Conservation (phyloP, 345 rosid genomes). For the Eucalyptus sp. region DNA sequence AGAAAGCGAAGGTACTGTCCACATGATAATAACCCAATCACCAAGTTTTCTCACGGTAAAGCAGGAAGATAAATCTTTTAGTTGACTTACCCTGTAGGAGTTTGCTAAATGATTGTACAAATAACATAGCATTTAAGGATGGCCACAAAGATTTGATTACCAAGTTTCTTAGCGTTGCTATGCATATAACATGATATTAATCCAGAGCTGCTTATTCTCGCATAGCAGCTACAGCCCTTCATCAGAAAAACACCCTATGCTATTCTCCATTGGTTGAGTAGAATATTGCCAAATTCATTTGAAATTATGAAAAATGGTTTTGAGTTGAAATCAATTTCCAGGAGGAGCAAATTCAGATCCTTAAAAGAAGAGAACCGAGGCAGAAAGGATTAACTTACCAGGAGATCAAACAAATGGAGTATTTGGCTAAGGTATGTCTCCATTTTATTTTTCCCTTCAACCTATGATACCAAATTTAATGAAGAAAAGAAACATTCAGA, state of each 20-base stretch:
- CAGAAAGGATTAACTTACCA: slow-evolving; percentile 16
- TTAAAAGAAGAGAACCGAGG: slow-evolving; percentile 5
- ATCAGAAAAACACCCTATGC: neutral
- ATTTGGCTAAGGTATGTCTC: slow-evolving; percentile 20
- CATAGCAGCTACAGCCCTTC: neutral
- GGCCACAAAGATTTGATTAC: neutral
- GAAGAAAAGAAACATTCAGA: neutral
- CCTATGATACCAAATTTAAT: neutral
- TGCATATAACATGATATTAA: neutral
- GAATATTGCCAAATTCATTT: neutral
- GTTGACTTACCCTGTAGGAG: neutral
- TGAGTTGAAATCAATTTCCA: neutral
- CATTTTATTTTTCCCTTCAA: neutral
- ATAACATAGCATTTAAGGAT: neutral
- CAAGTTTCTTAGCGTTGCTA: neutral
- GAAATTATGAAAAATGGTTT: neutral
- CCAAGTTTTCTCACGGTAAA: neutral
- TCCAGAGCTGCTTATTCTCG: neutral
- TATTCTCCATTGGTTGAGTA: neutral
- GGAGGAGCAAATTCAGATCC: slow-evolving; percentile 29
- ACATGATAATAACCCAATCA: neutral
- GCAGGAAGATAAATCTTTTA: neutral
- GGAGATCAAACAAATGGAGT: slow-evolving; percentile 30
- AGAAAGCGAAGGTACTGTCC: slow-evolving; percentile 31
- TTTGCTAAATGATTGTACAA: neutral